Conservation (phyloP, 306 rosid species). For the Vigna hirtella region DNA sequence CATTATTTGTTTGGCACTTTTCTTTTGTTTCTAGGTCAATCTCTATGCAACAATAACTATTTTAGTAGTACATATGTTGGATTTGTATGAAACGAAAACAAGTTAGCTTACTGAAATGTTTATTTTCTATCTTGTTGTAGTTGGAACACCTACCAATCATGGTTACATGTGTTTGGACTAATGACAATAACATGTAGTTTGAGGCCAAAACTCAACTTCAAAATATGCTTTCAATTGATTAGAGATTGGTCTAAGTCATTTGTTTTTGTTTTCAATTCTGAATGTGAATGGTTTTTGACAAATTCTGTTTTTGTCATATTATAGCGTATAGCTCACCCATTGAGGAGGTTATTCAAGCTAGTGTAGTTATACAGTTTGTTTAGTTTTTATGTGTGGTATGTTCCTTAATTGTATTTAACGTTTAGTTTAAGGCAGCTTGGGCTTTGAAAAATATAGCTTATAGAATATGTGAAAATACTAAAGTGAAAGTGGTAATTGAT, state of each 20-base stretch:
- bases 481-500: constrained; percentile 69
- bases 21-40: too few species aligned
- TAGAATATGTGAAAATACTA: constrained; percentile 92
- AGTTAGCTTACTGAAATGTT: constrained; percentile 1
- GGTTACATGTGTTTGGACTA: constrained; percentile 77
- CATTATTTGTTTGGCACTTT: too few species aligned
- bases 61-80: neutral
- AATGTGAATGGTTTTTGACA: neutral
- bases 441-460: constrained; percentile 93
- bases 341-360: constrained; percentile 90
- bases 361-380: constrained; percentile 92
- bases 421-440: constrained; percentile 93
- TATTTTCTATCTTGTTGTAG: constrained; percentile 50
- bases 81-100: neutral
- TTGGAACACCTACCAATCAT: constrained; percentile 80
- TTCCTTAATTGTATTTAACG: constrained; percentile 20
- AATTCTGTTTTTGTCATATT: neutral
- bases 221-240: constrained; percentile 85
- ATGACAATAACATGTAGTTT: constrained; percentile 62
- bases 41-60: too few species aligned
- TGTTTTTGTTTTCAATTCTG: too few species aligned
- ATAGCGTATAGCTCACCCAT: constrained; percentile 85
- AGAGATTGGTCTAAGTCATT: constrained; percentile 33
- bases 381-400: constrained; percentile 54
- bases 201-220: constrained; percentile 87